phyloP scores from a whole-genome alignment of 2,329 filamentous ascomycete genomes.

The Emmonsiellopsis sp. region DNA sequence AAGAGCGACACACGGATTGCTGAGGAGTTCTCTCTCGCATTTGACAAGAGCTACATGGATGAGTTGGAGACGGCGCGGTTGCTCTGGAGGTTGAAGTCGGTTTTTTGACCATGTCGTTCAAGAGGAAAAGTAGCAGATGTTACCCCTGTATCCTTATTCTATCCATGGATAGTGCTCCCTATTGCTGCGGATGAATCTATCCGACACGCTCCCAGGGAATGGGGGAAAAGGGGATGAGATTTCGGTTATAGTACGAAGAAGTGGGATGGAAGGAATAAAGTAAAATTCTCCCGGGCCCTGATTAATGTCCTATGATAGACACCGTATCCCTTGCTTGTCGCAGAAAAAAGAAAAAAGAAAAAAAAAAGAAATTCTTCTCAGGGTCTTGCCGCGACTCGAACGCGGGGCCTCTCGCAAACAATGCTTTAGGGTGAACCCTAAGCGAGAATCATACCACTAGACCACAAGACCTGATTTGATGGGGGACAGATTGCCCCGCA shows the following conservation, averaged over 20 bases:
- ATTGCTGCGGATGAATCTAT: too few species aligned
- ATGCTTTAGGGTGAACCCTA: constrained; percentile 38
- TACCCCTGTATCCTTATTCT: too few species aligned
- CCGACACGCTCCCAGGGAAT: too few species aligned
- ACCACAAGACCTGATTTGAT: constrained; percentile 31
- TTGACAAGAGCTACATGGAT: background rate
- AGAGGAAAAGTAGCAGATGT: background rate
- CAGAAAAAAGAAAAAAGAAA: background rate
- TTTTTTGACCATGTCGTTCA: background rate
- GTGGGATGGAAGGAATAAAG: too few species aligned
- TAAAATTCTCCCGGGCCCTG: too few species aligned
- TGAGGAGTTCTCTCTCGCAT: background rate
- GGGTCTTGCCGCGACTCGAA: constrained; percentile 7
- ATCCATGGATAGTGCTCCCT: too few species aligned
- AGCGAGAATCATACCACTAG: constrained; percentile 65
- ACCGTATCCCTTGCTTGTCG: too few species aligned
- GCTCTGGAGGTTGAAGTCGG: background rate
- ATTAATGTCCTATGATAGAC: too few species aligned
- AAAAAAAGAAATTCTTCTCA: background rate
- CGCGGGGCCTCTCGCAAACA: constrained; percentile 7
- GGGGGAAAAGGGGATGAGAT: too few species aligned
- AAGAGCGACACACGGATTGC: background rate
- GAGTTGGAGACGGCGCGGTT: background rate
- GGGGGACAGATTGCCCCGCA: too few species aligned
- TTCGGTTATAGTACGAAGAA: too few species aligned